Conservation (phyloP, 2,329 filamentous ascomycete genomes). For the Ophiosphaerella herpotricha region DNA sequence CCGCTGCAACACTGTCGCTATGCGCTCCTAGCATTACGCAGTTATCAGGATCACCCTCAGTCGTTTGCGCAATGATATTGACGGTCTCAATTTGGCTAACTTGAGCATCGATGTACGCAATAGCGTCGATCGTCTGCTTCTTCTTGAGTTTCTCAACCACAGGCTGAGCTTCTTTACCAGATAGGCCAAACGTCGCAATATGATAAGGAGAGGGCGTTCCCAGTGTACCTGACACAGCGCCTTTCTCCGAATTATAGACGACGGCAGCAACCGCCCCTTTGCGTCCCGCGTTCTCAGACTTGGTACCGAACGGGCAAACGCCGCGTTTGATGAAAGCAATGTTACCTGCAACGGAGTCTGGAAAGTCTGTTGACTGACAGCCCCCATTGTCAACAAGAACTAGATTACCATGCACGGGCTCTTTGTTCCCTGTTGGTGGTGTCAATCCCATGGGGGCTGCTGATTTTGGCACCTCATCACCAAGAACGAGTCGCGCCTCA, state of each 20-base stretch:
- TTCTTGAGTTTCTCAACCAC: slow-evolving; percentile 56
- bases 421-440: slow-evolving; percentile 43
- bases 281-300: slow-evolving; percentile 70
- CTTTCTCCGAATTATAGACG: slow-evolving; percentile 75
- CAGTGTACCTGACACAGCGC: slow-evolving; percentile 67
- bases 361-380: slow-evolving; percentile 60
- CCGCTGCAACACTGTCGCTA: slow-evolving; percentile 47
- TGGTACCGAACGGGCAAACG: slow-evolving; percentile 71
- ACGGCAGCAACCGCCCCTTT: slow-evolving; percentile 75
- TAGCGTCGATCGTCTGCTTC: slow-evolving; percentile 49
- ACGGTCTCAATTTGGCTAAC: slow-evolving; percentile 56
- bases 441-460: slow-evolving; percentile 43
- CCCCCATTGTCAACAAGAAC: slow-evolving; percentile 42
- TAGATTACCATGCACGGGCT: slow-evolving; percentile 43
- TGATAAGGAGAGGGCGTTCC: slow-evolving; percentile 64
- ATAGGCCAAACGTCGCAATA: slow-evolving; percentile 72
- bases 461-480: slow-evolving; percentile 39
- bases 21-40: slow-evolving; percentile 50
- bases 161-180: slow-evolving; percentile 64
- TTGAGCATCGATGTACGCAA: slow-evolving; percentile 54
- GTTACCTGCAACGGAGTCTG: slow-evolving; percentile 62
- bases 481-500: slow-evolving; percentile 44
- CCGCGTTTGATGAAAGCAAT: slow-evolving; percentile 77
- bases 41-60: slow-evolving; percentile 45
- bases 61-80: slow-evolving; percentile 49